phyloP scores from a whole-genome alignment of 164 flowering plant species.

The Annona squamosa region DNA sequence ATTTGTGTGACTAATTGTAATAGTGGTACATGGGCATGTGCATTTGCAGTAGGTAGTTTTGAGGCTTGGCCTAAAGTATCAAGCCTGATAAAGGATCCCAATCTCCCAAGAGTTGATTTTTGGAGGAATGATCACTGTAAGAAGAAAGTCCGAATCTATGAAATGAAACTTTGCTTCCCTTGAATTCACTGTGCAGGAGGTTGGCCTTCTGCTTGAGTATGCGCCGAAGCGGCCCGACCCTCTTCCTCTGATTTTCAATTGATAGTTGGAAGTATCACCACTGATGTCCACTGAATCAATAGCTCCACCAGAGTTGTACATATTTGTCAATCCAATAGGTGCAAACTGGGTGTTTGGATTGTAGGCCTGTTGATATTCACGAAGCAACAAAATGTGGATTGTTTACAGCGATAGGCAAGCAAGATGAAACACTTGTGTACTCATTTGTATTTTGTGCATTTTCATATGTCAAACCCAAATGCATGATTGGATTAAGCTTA shows the following conservation, averaged over 20 bases:
- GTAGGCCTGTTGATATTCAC: conserved; percentile 27
- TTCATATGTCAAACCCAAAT: background rate
- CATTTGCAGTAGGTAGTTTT: background rate
- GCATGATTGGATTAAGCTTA: background rate
- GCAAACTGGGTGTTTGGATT: conserved; percentile 38
- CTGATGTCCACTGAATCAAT: conserved; percentile 29
- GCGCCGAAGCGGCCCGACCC: conserved; percentile 53
- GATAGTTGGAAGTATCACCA: conserved; percentile 7
- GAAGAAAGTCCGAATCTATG: conserved; percentile 25
- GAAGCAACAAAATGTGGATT: no score
- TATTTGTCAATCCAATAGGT: conserved; percentile 47
- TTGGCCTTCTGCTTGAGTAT: conserved; percentile 39
- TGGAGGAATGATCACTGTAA: conserved; percentile 32
- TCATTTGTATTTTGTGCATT: background rate
- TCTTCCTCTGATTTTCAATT: conserved; percentile 37
- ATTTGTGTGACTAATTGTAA: background rate
- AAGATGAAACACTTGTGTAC: no score
- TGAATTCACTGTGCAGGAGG: conserved; percentile 30
- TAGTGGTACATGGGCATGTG: background rate
- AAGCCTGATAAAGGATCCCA: conserved; percentile 24
- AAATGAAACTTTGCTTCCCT: conserved; percentile 26
- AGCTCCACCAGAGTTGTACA: conserved; percentile 75
- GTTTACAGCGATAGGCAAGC: no score
- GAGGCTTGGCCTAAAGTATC: conserved; percentile 1
- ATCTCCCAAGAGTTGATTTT: conserved; percentile 37